phyloP scores from a whole-genome alignment of 371 early-diverging fungal genomes.

The Actinomortierella ambigua region DNA sequence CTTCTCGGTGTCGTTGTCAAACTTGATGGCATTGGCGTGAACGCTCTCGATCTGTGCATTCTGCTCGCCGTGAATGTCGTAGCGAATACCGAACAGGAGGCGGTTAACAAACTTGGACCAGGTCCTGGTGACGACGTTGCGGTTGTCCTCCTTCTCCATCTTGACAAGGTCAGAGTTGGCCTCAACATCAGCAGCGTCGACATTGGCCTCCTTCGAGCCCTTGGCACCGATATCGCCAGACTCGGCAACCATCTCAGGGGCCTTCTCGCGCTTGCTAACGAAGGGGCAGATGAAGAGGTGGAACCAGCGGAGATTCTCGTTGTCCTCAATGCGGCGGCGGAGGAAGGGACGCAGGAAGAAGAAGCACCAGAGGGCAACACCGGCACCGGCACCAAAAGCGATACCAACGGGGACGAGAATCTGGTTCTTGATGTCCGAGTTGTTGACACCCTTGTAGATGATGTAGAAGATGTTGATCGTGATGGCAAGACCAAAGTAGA shows the following conservation, averaged over 20 bases:
- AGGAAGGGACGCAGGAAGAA: conserved; percentile 75
- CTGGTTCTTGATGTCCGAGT: conserved; percentile 44
- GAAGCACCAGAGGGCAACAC: conserved; percentile 57
- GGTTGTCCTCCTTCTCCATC: conserved; percentile 11
- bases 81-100: conserved; percentile 52
- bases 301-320: conserved; percentile 72
- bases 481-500: conserved; percentile 78
- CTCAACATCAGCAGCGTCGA: neutral
- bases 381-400: conserved; percentile 61
- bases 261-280: conserved; percentile 50
- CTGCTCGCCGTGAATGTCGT: conserved; percentile 64
- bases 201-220: neutral
- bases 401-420: conserved; percentile 60
- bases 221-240: conserved; percentile 14
- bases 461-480: conserved; percentile 73
- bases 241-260: conserved; percentile 16
- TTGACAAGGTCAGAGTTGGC: conserved; percentile 14
- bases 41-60: conserved; percentile 52
- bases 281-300: conserved; percentile 64
- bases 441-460: conserved; percentile 72
- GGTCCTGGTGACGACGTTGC: neutral
- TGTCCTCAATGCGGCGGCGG: conserved; percentile 60
- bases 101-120: conserved; percentile 1
- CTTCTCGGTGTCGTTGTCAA: conserved; percentile 80
- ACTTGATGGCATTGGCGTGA: conserved; percentile 68